A percentile compares a stretch with the other conserved stretches of the same genome.
These are phyloP conservation scores for Solanum peruvianum DNA, from an alignment of 257 asterid species.

Conservation along the genomic window DNA sequence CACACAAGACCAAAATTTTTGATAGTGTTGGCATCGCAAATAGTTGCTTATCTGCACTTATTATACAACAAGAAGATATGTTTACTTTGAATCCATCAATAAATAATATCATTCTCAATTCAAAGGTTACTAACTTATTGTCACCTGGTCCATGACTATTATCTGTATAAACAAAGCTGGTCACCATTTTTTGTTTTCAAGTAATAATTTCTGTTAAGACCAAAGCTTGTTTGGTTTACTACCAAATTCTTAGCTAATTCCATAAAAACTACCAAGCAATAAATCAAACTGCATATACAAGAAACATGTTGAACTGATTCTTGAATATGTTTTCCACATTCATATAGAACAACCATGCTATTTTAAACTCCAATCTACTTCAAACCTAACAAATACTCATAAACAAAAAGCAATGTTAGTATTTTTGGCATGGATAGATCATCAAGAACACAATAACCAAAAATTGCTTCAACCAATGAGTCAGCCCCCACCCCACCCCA, in stretches of 20 bases:
- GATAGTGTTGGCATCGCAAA: background rate
- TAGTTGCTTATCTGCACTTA: background rate
- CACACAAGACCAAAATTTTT: background rate
- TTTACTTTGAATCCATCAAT: background rate
- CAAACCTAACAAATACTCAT: background rate
- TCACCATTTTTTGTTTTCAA: background rate
- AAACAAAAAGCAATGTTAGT: background rate
- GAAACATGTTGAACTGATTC: background rate
- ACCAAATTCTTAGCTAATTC: background rate
- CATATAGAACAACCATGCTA: background rate
- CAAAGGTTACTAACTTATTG: background rate
- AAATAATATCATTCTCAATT: background rate
- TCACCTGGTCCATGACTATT: background rate
- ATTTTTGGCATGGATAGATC: background rate
- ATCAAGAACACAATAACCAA: background rate
- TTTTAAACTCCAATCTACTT: background rate
- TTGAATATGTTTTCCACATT: background rate
- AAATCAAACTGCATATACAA: background rate
- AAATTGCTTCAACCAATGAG: background rate
- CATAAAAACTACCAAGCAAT: background rate
- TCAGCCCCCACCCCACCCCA: too few species aligned
- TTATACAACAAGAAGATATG: background rate
- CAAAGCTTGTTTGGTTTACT: background rate
- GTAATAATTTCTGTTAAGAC: background rate
- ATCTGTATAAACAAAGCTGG: background rate